Evolutionary conservation across 805 yeast species (phyloP).

Genomic region (Candida nanaspora): DNA sequence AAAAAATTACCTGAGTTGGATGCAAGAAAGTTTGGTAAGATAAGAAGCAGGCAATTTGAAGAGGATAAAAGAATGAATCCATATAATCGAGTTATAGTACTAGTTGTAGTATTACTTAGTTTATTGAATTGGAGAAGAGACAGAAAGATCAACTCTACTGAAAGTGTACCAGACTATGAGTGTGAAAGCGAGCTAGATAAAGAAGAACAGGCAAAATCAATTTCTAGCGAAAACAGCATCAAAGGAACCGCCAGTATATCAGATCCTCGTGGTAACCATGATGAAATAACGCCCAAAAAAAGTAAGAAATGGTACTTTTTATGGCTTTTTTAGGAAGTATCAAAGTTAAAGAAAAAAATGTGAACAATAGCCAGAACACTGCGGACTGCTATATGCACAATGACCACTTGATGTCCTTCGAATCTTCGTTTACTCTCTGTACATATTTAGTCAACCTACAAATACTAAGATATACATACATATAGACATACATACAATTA

Average conservation of each 20-base stretch:
- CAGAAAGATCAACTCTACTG: conserved; percentile 25
- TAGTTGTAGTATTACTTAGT: conserved; percentile 38
- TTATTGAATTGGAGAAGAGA: conserved; percentile 51
- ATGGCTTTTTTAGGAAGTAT: conserved; percentile 31
- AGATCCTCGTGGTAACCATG: neutral
- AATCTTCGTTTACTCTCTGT: no score
- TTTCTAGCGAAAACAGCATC: no score
- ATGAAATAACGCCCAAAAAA: neutral
- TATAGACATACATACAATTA: no score
- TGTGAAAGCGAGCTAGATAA: conserved; percentile 8
- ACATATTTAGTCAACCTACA: no score
- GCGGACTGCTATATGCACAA: neutral
- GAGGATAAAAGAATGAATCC: conserved; percentile 52
- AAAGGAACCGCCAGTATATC: no score
- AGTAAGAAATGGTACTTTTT: conserved; percentile 40
- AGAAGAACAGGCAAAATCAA: conserved; percentile 5
- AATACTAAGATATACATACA: no score
- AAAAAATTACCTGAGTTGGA: conserved; percentile 30
- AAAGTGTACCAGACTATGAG: conserved; percentile 24
- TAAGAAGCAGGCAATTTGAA: conserved; percentile 35
- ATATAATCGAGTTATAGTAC: conserved; percentile 45
- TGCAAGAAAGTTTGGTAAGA: conserved; percentile 29
- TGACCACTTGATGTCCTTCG: no score
- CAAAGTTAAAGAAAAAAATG: neutral
- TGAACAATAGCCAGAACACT: no score